A percentile compares a stretch with the other conserved stretches of the same genome.
These are phyloP conservation scores for Monilinia laxa DNA, from an alignment of 2,329 filamentous ascomycete genomes.

Conservation along the genomic window DNA sequence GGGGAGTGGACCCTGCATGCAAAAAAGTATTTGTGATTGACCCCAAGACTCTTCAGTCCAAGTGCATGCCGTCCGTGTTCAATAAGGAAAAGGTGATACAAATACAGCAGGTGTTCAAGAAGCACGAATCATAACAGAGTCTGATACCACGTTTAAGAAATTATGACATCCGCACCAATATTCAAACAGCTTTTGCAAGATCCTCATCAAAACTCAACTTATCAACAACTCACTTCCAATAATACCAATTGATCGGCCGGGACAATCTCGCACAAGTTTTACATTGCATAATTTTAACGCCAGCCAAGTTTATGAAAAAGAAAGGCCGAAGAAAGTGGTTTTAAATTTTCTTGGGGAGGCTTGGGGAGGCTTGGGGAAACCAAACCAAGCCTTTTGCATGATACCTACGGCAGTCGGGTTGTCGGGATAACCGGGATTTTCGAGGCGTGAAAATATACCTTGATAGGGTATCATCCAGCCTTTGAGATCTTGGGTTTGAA, in stretches of 20 bases:
- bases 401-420: not conserved
- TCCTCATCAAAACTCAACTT: too few species aligned
- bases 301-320: not conserved
- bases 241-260: not conserved
- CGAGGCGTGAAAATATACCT: not conserved
- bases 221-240: not conserved
- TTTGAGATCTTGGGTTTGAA: too few species aligned
- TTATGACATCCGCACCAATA: not conserved
- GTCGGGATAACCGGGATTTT: not conserved
- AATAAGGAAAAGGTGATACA: not conserved
- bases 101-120: not conserved
- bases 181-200: too few species aligned
- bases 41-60: not conserved
- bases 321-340: not conserved
- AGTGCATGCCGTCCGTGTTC: not conserved
- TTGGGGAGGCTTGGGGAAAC: conserved; percentile 12
- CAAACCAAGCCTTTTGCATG: not conserved
- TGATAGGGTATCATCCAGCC: too few species aligned
- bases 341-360: conserved; percentile 6
- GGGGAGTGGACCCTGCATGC: not conserved
- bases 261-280: not conserved
- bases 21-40: not conserved
- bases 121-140: not conserved
- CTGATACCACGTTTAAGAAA: not conserved
- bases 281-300: not conserved